Evolutionary conservation across 306 rosid species (phyloP).

Genomic region (Hippophae gyantsensis): DNA sequence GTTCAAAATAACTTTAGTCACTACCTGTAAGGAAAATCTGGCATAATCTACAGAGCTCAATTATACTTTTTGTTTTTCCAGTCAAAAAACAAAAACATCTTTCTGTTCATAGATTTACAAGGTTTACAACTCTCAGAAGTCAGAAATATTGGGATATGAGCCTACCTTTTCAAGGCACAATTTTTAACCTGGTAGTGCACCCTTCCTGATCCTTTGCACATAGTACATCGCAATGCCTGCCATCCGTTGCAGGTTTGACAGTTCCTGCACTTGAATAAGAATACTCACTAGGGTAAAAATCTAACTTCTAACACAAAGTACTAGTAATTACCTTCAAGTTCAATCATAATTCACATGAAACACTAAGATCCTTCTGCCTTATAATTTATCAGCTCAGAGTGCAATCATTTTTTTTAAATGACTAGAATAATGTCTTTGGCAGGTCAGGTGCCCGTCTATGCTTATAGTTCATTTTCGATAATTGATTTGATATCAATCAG

Average conservation of each 20-base stretch:
- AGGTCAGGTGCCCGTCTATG: background rate
- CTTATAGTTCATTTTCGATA: too few relatives aligned
- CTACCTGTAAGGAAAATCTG: too few relatives aligned
- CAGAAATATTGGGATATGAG: background rate
- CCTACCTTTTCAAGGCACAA: constrained; percentile 52
- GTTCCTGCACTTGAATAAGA: constrained; percentile 41
- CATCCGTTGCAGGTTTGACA: constrained; percentile 86
- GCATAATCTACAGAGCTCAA: background rate
- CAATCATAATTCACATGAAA: background rate
- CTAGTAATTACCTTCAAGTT: background rate
- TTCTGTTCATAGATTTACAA: constrained; percentile 11
- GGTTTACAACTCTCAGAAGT: background rate
- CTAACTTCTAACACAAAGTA: constrained; percentile 3
- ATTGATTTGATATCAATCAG: too few relatives aligned
- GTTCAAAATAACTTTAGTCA: too few relatives aligned
- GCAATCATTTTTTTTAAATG: background rate
- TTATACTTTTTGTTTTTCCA: background rate
- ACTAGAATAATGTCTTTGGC: background rate
- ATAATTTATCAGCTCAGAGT: background rate
- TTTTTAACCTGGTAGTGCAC: constrained; percentile 90
- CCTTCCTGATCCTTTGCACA: constrained; percentile 84
- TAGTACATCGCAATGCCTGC: constrained; percentile 83
- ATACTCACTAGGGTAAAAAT: constrained; percentile 21
- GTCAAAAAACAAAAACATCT: constrained; percentile 4
- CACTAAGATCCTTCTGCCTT: background rate